Evolutionary conservation across 495 filamentous ascomycete species (phyloP).

Genomic region (Penicillium taxi): DNA sequence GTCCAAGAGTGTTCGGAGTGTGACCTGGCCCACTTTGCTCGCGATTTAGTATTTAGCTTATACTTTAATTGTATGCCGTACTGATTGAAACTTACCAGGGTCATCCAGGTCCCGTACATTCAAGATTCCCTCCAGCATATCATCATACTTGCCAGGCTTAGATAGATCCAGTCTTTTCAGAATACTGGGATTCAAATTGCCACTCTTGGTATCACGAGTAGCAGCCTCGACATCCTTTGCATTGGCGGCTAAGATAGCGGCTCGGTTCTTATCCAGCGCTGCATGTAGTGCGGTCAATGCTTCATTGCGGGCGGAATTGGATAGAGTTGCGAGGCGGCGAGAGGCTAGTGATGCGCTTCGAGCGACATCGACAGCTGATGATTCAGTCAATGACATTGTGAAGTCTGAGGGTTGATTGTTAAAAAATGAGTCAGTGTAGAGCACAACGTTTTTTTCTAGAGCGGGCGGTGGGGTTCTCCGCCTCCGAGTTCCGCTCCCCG

Average conservation of each 20-base stretch:
- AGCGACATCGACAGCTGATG: conserved; percentile 57
- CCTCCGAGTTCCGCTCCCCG: no score
- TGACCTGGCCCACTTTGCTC: conserved; percentile 72
- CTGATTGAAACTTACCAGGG: conserved; percentile 57
- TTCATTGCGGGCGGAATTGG: conserved; percentile 61
- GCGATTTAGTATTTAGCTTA: conserved; percentile 7
- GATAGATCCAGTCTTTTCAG: conserved; percentile 85
- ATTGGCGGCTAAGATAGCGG: conserved; percentile 79
- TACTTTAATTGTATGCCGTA: background rate
- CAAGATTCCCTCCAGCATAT: conserved; percentile 93
- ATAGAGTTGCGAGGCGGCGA: conserved; percentile 57
- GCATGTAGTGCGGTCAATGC: conserved; percentile 75
- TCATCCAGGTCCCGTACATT: conserved; percentile 82
- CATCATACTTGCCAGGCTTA: conserved; percentile 85
- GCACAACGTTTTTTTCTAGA: no score
- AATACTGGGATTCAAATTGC: conserved; percentile 72
- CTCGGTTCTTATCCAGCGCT: conserved; percentile 57
- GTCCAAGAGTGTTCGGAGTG: conserved; percentile 77
- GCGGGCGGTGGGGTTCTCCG: no score
- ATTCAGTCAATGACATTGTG: conserved; percentile 69
- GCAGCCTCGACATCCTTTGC: conserved; percentile 69
- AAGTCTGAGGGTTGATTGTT: no score
- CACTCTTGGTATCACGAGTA: conserved; percentile 59
- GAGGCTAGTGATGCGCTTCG: conserved; percentile 63
- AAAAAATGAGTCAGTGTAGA: no score